Evolutionary conservation across 192 early-diverging fungal genomes (phyloP).

Genomic region (Thoreauomyces humboldtii): DNA sequence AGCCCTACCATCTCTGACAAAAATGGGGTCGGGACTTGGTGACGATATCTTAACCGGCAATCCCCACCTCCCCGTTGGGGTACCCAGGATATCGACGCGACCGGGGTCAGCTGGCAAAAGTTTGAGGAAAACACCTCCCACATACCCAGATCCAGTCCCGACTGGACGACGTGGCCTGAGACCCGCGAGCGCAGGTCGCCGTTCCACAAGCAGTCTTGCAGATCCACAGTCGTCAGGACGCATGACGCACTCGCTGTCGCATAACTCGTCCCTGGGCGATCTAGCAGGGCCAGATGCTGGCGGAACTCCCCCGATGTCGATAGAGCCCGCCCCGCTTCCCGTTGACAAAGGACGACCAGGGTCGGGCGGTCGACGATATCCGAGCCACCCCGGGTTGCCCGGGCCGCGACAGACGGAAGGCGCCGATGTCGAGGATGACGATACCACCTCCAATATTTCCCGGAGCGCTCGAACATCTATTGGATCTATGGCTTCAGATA

Average conservation of each 20-base stretch:
- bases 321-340: conserved; percentile 3
- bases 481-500: conserved; percentile 5
- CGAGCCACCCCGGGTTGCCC: neutral
- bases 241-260: neutral
- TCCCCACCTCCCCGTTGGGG: no score
- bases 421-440: conserved; percentile 6
- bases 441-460: neutral
- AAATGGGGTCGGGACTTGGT: no score
- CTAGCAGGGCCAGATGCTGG: no score
- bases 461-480: conserved; percentile 1
- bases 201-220: no score
- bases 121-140: no score
- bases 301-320: neutral
- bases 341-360: conserved; percentile 15
- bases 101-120: no score
- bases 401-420: neutral
- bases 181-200: no score
- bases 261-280: neutral
- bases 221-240: neutral
- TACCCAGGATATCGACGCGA: no score
- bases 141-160: no score
- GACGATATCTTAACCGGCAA: no score
- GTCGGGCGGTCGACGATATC: conserved; percentile 7
- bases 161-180: no score
- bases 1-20: neutral